Evolutionary conservation across 208 protist species (phyloP).

Genomic region (Crithidia acanthocephali): DNA sequence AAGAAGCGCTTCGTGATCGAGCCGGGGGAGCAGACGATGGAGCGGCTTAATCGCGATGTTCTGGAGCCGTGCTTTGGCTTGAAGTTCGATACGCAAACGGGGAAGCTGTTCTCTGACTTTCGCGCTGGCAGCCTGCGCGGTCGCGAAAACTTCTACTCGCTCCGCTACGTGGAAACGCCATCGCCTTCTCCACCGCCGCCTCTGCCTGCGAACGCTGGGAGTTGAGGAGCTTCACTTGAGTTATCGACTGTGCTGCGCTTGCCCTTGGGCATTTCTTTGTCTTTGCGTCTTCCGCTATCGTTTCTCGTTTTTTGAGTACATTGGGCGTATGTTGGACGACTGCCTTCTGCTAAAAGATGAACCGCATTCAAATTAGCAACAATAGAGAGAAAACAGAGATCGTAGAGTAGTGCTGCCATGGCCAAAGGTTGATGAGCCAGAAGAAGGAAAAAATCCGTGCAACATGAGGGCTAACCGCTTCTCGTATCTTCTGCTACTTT

Average conservation of each 20-base stretch:
- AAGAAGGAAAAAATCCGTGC: no score
- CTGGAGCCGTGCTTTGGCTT: conserved; percentile 85
- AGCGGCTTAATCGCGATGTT: conserved; percentile 73
- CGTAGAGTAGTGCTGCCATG: no score
- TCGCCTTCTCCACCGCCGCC: no score
- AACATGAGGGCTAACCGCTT: no score
- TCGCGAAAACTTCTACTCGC: conserved; percentile 53
- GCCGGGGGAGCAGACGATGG: conserved; percentile 74
- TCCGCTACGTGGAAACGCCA: conserved; percentile 57
- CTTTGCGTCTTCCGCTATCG: no score
- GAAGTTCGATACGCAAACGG: conserved; percentile 68
- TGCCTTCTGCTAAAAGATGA: background rate
- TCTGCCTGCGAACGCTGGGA: no score
- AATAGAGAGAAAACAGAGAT: no score
- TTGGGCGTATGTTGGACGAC: background rate
- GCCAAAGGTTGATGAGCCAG: no score
- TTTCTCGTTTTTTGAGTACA: background rate
- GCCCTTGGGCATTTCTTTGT: no score
- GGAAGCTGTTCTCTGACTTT: conserved; percentile 74
- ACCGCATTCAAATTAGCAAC: background rate
- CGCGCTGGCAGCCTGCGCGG: conserved; percentile 26
- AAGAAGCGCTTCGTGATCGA: conserved; percentile 85
- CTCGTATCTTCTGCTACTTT: no score
- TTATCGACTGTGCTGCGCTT: no score
- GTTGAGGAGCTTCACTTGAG: no score